Conservation (phyloP, 768 basidiomycete genomes). For the Suillus placidus region DNA sequence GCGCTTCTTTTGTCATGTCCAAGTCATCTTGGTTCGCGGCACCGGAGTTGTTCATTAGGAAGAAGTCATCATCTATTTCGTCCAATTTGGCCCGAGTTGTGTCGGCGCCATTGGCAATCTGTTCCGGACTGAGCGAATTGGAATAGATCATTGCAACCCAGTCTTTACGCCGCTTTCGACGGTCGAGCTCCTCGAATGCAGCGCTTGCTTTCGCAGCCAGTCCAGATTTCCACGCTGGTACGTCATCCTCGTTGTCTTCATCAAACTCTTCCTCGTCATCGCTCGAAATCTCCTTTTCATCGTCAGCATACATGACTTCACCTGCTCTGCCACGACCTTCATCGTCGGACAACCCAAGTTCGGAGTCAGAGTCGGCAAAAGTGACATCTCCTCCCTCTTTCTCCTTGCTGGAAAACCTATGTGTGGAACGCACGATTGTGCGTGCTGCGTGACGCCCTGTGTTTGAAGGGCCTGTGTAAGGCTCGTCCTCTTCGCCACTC, state of each 20-base stretch:
- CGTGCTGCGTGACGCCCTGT: slow-evolving; percentile 57
- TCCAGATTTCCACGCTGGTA: slow-evolving; percentile 77
- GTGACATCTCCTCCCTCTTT: slow-evolving; percentile 49
- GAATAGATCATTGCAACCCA: slow-evolving; percentile 89
- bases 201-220: slow-evolving; percentile 54
- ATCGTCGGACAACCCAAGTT: slow-evolving; percentile 55
- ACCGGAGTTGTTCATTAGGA: slow-evolving; percentile 53
- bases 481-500: slow-evolving; percentile 13
- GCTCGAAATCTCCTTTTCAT: slow-evolving; percentile 52
- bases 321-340: slow-evolving; percentile 35
- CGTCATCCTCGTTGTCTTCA: slow-evolving; percentile 40
- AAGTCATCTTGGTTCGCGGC: slow-evolving; percentile 49
- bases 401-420: slow-evolving; percentile 39
- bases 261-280: slow-evolving; percentile 50
- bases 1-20: slow-evolving; percentile 69
- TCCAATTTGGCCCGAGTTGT: slow-evolving; percentile 1
- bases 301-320: slow-evolving; percentile 50
- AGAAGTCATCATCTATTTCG: slow-evolving; percentile 73
- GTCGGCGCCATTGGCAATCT: slow-evolving; percentile 56
- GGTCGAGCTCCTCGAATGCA: slow-evolving; percentile 43
- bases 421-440: slow-evolving; percentile 38
- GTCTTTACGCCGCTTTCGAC: slow-evolving; percentile 54
- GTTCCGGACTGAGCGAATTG: slow-evolving; percentile 63
- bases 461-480: slow-evolving; percentile 17
- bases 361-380: slow-evolving; percentile 82